Evolutionary conservation across 140 eudicot species (phyloP), one percentile per base, ranked within the genome.

Genomic region (Oenanthe javanica): DNA sequence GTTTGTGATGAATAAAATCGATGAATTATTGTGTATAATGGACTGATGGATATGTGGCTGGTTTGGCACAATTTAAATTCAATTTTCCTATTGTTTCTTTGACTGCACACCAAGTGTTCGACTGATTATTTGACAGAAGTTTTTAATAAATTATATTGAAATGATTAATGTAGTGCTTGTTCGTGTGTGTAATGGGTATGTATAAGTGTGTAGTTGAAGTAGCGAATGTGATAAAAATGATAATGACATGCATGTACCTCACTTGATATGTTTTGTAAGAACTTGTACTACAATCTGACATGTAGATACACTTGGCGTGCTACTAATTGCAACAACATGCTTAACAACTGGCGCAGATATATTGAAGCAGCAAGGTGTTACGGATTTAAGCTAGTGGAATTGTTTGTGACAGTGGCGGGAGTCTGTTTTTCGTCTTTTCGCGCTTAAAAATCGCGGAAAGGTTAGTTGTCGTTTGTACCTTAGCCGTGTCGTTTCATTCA

Each of bases 281-380:
- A 31, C 69, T 59, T 59, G 69, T 59, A 59, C 69, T 59, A n/a
- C 14, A 61, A 61, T 61, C 69, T 61, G 36, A 5, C 69, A 61
- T 12, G 69, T 61, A 61, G 36, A 61, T 61, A 43, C 51, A 4
- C 18, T 86, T 71, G 88, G 88, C 4, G 25, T 42, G 66, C 78
- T 67, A 4, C 40, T 86, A 2, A 54, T 40, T 4, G 54, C 38
- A 4, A 36, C 36, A 7, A 86, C 84, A 3, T 86, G 88, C 69
- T n/a, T 86, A 59, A 79, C 88, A 1, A 86, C 88, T 0, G 83
- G 86, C 0, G 72, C 18, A 25, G 86, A 86, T 61, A 69, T 86
- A 76, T 18, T 86, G 88, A 31, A 77, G 80, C 75, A 79, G 79
- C 77, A 69, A 47, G 88, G 72, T 40, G 57, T 86, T 14, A 79